Conservation (phyloP, 345 rosid genomes). For the Populus simonii region DNA sequence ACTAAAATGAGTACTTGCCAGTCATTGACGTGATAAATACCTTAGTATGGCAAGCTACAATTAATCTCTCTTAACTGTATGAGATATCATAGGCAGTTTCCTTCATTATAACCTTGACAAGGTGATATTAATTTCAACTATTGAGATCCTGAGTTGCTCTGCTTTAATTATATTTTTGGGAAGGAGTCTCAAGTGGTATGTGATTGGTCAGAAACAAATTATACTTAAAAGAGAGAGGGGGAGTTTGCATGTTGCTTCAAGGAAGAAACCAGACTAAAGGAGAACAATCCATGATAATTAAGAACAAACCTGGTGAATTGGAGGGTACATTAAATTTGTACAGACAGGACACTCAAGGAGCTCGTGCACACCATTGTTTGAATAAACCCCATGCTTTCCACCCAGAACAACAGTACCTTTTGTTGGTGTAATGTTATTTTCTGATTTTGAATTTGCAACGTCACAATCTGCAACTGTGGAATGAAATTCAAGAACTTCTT, state of each 20-base stretch:
- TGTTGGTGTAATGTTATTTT: slow-evolving; percentile 14
- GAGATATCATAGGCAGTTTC: not conserved
- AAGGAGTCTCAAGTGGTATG: not conserved
- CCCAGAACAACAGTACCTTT: slow-evolving; percentile 28
- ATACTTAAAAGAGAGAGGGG: not conserved
- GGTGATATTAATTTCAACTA: not conserved
- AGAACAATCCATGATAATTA: not conserved
- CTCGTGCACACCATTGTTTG: slow-evolving; percentile 38
- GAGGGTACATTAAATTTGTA: slow-evolving; percentile 35
- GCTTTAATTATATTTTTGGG: not conserved
- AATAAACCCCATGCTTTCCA: slow-evolving; percentile 35
- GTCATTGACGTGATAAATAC: not conserved
- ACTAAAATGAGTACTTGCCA: not conserved
- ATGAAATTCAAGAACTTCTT: slow-evolving; percentile 42
- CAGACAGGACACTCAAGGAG: slow-evolving; percentile 36
- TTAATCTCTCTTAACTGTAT: not conserved
- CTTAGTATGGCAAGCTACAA: not conserved
- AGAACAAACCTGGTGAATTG: slow-evolving; percentile 30
- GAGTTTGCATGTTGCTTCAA: not conserved
- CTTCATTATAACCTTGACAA: not conserved
- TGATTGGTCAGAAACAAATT: not conserved
- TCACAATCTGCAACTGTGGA: slow-evolving; percentile 20
- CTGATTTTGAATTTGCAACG: slow-evolving; percentile 21
- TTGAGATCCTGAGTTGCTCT: not conserved
- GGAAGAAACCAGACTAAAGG: not conserved